These are phyloP conservation scores for Dalbergia oliveri DNA, from an alignment of 306 rosid genomes.

Conservation along the genomic window DNA sequence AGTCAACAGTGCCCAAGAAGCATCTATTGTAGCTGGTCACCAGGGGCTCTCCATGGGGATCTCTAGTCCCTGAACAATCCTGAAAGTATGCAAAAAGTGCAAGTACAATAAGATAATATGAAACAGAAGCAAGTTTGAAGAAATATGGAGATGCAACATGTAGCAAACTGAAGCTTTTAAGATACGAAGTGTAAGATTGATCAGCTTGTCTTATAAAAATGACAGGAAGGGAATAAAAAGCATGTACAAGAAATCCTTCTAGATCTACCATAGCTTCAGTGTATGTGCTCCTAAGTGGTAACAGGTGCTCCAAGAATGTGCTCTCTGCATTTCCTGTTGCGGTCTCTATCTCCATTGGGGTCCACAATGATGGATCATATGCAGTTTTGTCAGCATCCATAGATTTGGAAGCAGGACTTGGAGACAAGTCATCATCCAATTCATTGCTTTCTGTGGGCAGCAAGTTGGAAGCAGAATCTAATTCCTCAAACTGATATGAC, in stretches of 20 bases:
- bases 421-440: slow-evolving; percentile 52
- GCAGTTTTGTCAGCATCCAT: slow-evolving; percentile 40
- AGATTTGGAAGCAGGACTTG: slow-evolving; percentile 43
- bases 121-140: slow-evolving; percentile 31
- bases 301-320: slow-evolving; percentile 73
- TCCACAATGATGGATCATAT: slow-evolving; percentile 81
- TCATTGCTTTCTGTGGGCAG: slow-evolving; percentile 46
- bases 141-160: slow-evolving; percentile 27
- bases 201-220: slow-evolving; percentile 14
- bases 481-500: slow-evolving; percentile 46
- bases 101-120: slow-evolving; percentile 14
- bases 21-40: slow-evolving; percentile 82
- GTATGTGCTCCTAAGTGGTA: slow-evolving; percentile 80
- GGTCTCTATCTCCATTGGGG: slow-evolving; percentile 79
- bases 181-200: slow-evolving; percentile 10
- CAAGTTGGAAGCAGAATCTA: slow-evolving; percentile 46
- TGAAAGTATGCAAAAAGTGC: slow-evolving; percentile 46
- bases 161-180: slow-evolving; percentile 33
- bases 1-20: slow-evolving; percentile 91
- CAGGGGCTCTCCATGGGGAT: slow-evolving; percentile 82
- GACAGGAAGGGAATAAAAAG: not conserved
- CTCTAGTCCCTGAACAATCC: slow-evolving; percentile 80
- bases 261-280: slow-evolving; percentile 76
- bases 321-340: slow-evolving; percentile 83
- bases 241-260: not conserved